A percentile compares a stretch with the other conserved stretches of the same genome.
Conservation (phyloP, 1,284 basidiomycete species). For the Malassezia brasiliensis region DNA sequence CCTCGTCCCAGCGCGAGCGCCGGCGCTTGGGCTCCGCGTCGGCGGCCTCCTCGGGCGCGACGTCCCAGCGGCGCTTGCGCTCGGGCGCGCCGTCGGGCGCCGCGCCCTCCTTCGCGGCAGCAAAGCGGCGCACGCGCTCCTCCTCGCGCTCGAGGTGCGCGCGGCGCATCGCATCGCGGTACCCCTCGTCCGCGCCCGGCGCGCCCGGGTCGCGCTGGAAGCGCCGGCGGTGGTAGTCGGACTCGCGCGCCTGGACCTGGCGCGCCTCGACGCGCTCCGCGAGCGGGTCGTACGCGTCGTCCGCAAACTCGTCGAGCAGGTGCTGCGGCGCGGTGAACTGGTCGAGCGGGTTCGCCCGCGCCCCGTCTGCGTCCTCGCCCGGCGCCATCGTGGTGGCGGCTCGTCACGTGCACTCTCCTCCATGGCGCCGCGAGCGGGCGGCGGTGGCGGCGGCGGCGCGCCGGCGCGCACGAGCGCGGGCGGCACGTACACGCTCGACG, state of each 20-base stretch:
- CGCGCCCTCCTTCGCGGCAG: conserved; percentile 68
- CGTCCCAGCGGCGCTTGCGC: conserved; percentile 80
- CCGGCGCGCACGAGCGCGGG: conserved; percentile 22
- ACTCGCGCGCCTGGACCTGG: conserved; percentile 86
- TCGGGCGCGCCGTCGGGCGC: conserved; percentile 55
- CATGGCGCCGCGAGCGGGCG: conserved; percentile 28
- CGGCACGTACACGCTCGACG: conserved; percentile 36
- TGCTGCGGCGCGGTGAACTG: conserved; percentile 75
- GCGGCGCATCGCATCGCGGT: conserved; percentile 91
- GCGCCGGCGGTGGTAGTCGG: conserved; percentile 86
- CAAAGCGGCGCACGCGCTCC: conserved; percentile 67
- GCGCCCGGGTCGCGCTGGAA: conserved; percentile 53
- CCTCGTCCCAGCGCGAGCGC: conserved; percentile 85
- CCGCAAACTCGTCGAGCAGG: conserved; percentile 82
- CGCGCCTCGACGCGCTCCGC: conserved; percentile 80
- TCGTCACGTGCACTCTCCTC: conserved; percentile 3
- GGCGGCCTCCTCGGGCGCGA: conserved; percentile 51
- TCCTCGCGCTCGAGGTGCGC: conserved; percentile 89
- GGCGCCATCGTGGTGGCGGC: conserved; percentile 19
- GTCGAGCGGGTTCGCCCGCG: conserved; percentile 38
- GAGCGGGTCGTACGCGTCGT: conserved; percentile 83
- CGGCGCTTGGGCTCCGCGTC: conserved; percentile 62
- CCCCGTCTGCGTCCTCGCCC: conserved; percentile 21
- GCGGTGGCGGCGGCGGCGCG: not conserved
- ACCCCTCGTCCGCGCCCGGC: conserved; percentile 62